phyloP scores from a whole-genome alignment of 1,139 yeast genomes.

The Hyphopichia wangnamkhiaoensis region DNA sequence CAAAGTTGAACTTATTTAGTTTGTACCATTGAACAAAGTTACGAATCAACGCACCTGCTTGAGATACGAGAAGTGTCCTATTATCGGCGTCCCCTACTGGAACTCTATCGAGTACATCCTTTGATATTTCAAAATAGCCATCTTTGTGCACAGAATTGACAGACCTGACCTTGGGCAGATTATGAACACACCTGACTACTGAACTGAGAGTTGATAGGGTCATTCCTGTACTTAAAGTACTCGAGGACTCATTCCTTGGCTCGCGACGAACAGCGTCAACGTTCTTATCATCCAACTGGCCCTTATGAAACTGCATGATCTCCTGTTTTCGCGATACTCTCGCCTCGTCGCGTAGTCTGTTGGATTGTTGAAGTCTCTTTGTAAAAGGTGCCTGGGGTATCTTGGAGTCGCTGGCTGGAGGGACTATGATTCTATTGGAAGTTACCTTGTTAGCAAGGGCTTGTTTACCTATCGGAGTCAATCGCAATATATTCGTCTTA shows the following conservation, averaged over 20 bases:
- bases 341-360: too few relatives aligned
- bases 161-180: too few relatives aligned
- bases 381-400: too few relatives aligned
- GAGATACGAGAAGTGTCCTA: background rate
- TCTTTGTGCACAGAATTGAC: background rate
- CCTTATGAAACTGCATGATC: background rate
- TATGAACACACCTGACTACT: background rate
- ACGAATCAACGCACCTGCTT: constrained; percentile 1
- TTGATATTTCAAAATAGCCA: background rate
- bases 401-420: background rate
- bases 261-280: too few relatives aligned
- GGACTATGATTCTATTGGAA: background rate
- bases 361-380: too few relatives aligned
- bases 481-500: background rate
- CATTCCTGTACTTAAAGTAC: too few relatives aligned
- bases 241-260: too few relatives aligned
- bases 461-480: too few relatives aligned
- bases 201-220: too few relatives aligned
- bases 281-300: too few relatives aligned
- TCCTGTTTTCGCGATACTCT: background rate
- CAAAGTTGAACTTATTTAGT: constrained; percentile 19
- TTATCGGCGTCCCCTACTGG: background rate
- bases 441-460: too few relatives aligned
- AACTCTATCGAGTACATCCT: background rate
- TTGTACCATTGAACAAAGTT: constrained; percentile 23